Percentiles rank a stretch among this genome's conserved stretches.
These are phyloP conservation scores for Goffeauzyma gilvescens DNA, from an alignment of 768 basidiomycete genomes.

Conservation along the genomic window DNA sequence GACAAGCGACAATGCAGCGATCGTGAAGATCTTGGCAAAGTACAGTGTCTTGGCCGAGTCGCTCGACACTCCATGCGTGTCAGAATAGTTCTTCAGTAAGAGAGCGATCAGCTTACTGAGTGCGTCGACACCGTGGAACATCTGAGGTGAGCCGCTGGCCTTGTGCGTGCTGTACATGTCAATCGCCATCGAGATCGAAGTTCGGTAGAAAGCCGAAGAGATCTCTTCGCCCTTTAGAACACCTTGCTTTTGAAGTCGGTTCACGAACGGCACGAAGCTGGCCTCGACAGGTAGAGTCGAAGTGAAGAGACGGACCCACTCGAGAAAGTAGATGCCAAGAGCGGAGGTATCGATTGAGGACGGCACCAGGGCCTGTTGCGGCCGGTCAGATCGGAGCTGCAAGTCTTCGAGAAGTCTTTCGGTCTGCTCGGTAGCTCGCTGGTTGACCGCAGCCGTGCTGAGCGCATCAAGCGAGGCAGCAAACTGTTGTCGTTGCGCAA, in stretches of 20 bases:
- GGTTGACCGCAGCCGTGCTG: slow-evolving; percentile 48
- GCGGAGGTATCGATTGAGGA: no score
- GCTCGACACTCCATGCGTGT: slow-evolving; percentile 69
- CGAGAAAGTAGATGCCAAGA: slow-evolving; percentile 28
- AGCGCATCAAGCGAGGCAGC: slow-evolving; percentile 62
- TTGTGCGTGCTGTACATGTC: slow-evolving; percentile 47
- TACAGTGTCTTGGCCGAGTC: slow-evolving; percentile 93
- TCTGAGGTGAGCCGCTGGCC: slow-evolving; percentile 40
- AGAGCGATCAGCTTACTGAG: slow-evolving; percentile 86
- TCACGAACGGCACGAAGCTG: slow-evolving; percentile 87
- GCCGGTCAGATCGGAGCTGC: slow-evolving; percentile 7
- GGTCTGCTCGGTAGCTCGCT: slow-evolving; percentile 54
- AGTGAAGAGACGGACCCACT: slow-evolving; percentile 92
- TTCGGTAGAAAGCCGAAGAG: slow-evolving; percentile 95
- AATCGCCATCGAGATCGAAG: slow-evolving; percentile 85
- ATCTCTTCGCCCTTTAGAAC: slow-evolving; percentile 89
- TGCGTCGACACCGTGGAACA: slow-evolving; percentile 86
- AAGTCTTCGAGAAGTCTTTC: slow-evolving; percentile 57
- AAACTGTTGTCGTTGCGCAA: slow-evolving; percentile 59
- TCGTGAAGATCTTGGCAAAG: slow-evolving; percentile 87
- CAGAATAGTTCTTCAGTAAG: slow-evolving; percentile 98
- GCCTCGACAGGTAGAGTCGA: slow-evolving; percentile 70
- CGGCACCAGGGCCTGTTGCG: no score
- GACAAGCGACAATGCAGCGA: slow-evolving; percentile 86
- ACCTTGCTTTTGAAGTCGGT: slow-evolving; percentile 88